These are phyloP conservation scores for Ganoderma meredithae DNA, from an alignment of 1,284 basidiomycete genomes.

Conservation along the genomic window DNA sequence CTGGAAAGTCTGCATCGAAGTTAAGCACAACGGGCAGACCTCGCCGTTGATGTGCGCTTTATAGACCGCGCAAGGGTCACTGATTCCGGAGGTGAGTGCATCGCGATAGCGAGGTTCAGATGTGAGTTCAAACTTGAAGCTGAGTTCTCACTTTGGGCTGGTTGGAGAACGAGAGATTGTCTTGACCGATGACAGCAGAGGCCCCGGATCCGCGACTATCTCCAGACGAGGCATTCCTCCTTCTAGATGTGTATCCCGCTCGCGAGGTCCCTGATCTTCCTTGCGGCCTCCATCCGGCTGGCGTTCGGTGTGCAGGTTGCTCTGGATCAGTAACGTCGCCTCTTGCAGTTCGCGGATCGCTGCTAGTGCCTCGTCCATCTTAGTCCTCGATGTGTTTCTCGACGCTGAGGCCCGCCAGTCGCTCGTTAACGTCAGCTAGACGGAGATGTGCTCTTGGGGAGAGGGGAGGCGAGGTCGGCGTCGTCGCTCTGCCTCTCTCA, in stretches of 20 bases:
- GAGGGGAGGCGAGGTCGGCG: neutral
- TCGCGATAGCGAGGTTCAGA: neutral
- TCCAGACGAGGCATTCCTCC: neutral
- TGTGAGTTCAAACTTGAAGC: neutral
- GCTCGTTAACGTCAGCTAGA: neutral
- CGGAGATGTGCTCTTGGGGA: neutral
- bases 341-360: neutral
- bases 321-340: neutral
- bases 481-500: neutral
- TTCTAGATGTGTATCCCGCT: neutral
- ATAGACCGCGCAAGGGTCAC: constrained; percentile 41
- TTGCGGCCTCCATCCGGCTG: neutral
- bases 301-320: neutral
- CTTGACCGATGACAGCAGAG: neutral
- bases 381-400: neutral
- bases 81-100: neutral
- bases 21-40: neutral
- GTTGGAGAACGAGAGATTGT: neutral
- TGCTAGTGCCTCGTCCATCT: neutral
- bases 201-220: neutral
- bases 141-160: neutral
- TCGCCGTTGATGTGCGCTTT: constrained; percentile 36
- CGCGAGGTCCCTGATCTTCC: neutral
- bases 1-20: neutral
- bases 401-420: neutral